Base-by-base conservation (phyloP, 2,329 filamentous ascomycete species). In the Alternaria burnsii region DNA sequence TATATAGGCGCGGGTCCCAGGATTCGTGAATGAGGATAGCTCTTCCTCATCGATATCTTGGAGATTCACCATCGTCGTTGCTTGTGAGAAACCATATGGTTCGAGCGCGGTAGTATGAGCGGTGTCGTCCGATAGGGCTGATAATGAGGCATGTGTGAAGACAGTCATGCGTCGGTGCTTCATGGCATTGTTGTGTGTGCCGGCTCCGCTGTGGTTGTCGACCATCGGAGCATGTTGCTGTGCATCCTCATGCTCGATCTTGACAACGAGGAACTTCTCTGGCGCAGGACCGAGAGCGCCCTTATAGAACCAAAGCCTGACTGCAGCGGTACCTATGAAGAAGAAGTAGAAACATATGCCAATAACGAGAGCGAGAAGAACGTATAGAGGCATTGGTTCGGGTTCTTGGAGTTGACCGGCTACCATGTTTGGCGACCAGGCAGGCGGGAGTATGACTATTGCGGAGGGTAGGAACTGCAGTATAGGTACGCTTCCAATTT, bases 291-390 rank as follows among this genome's bases (percentile, higher is more conserved):
- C 68, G 3, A 75, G 56, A 3, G 62, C 61, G 24, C 71, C 71
- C 52, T 66, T 63, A 55, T 74, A 73, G 55, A 71, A 69, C 60
- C 68, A 74, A 2, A 75, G 63, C 4, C 72, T 66, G 11, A 66
- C 67, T 26, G 61, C 62, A 16, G 69, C 57, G 0, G 58, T 63
- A 43, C 67, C 68, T 9, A 72, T 18, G 43, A 63, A 73, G 53
- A 64, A 67, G 50, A 59, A 70, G 47, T 62, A 75, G 22, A 46
- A 36, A 58, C 65, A 64, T 41, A 72, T 43, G n/a, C 61, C 44
- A n/a, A 62, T 41, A 1, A 50, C 54, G 34, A 75, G 34, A 28
- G 63, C 28, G 16, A 71, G 24, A 12, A 74, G 66, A 4, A 69
- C 36, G 32, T 67, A 70, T 4, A 67, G 48, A 5, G 67, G 56